Evolutionary conservation across 257 asterid species (phyloP).

Genomic region (Henckelia pumila): DNA sequence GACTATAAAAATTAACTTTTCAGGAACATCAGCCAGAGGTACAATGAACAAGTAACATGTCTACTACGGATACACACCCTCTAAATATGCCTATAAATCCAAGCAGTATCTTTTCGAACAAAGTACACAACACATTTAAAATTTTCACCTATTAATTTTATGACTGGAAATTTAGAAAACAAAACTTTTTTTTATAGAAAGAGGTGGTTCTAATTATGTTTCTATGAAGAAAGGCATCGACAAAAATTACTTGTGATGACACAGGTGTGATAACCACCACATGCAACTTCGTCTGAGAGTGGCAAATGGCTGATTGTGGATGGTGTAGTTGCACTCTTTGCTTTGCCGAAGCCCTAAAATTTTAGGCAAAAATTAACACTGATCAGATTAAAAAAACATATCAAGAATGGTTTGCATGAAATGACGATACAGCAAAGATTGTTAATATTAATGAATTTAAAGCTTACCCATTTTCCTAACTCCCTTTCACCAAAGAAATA

Average conservation of each 20-base stretch:
- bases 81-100: slow-evolving; percentile 8
- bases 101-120: slow-evolving; percentile 2
- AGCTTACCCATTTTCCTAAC: slow-evolving; percentile 46
- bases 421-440: slow-evolving; percentile 12
- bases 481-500: slow-evolving; percentile 83
- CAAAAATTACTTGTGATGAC: slow-evolving; percentile 63
- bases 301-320: slow-evolving; percentile 55
- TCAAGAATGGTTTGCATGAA: neutral
- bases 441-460: neutral
- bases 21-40: neutral
- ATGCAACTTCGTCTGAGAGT: slow-evolving; percentile 62
- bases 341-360: slow-evolving; percentile 68
- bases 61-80: slow-evolving; percentile 7
- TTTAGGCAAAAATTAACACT: slow-evolving; percentile 14
- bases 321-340: slow-evolving; percentile 55
- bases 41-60: slow-evolving; percentile 4
- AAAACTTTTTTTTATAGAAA: neutral
- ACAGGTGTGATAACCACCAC: slow-evolving; percentile 98
- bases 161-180: slow-evolving; percentile 13
- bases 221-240: slow-evolving; percentile 14
- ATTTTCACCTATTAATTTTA: too few species aligned
- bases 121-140: neutral
- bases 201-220: slow-evolving; percentile 9
- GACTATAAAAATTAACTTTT: slow-evolving; percentile 15
- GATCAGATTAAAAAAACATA: slow-evolving; percentile 18